Evolutionary conservation across 108 stramenopile genomes (phyloP), one percentile per base, ranked within the genome.

Genomic region (Parietichytrium sp.): DNA sequence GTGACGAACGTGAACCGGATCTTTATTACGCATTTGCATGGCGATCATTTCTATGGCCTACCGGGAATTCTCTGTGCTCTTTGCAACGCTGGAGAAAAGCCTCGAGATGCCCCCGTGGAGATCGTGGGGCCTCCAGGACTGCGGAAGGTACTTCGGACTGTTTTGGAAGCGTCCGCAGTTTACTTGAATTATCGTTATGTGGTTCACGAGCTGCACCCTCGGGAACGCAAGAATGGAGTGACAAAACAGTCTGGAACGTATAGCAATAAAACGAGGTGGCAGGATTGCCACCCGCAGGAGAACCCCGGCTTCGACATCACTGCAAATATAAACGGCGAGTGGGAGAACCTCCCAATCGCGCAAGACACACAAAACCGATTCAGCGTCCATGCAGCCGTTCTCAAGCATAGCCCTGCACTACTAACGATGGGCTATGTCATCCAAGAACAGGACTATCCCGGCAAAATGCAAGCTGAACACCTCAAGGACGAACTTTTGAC

Each of bases 41-140:
- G 83, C 16, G 83, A 84, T 81, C 83, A 84, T 54, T 29, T 79
- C 26, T 84, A 53, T 33, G 83, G 83, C 4, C 49, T 84, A 29
- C 80, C 83, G 4, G 52, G 49, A 18, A 18, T 84, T 80, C 31
- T 84, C 1, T 54, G 79, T 52, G 53, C 31, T 26, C n/a, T 78
- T 38, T n/a, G n/a, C n/a, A n/a, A n/a, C n/a, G n/a, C n/a, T n/a
- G 36, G 79, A 54, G 79, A 84, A 26, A 12, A n/a, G 16, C 25
- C 20, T 0, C 23, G 16, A 1, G 54, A 13, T 27, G 18, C 54
- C 20, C 48, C 52, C 4, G 29, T 30, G 13, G 45, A 47, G 1
- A 54, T 52, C 29, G 23, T 48, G 20, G 38, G 53, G 6, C 38
- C 30, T 54, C 45, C 52, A 80, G 49, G 26, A 51, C 79, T 79